Evolutionary conservation across 202 grass and related monocot species (phyloP).

Genomic region (Miscanthus sacchariflorus): DNA sequence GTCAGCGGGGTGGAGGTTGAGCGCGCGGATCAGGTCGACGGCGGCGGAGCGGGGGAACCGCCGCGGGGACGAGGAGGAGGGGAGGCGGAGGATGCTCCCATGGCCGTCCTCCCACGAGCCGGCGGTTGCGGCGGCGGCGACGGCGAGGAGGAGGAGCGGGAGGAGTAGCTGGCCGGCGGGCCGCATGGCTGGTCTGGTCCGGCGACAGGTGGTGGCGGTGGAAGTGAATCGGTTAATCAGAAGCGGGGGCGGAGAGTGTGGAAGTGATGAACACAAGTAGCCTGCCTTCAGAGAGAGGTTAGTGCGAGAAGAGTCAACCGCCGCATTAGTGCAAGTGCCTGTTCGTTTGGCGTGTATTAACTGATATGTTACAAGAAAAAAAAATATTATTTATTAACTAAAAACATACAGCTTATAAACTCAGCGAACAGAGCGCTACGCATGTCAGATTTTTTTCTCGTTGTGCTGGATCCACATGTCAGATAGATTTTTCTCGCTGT

Average conservation of each 20-base stretch:
- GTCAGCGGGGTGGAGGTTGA: constrained; percentile 85
- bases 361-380: no score
- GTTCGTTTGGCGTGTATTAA: no score
- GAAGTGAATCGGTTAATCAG: not conserved
- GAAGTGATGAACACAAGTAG: not conserved
- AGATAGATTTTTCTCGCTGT: not conserved
- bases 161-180: constrained; percentile 20
- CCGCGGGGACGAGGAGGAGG: constrained; percentile 9
- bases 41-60: constrained; percentile 52
- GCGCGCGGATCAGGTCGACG: constrained; percentile 82
- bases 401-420: no score
- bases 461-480: not conserved
- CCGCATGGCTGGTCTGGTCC: constrained; percentile 37
- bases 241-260: constrained; percentile 1
- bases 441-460: not conserved
- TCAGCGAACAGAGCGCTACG: no score
- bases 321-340: not conserved
- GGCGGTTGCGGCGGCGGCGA: constrained; percentile 11
- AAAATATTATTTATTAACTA: no score
- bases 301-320: not conserved
- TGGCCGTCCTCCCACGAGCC: constrained; percentile 42
- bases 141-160: constrained; percentile 35
- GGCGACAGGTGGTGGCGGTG: not conserved
- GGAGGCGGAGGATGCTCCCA: constrained; percentile 38
- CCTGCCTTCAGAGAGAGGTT: not conserved